These are phyloP conservation scores for Hirschioporus abietinus DNA, from an alignment of 768 basidiomycete genomes.

Conservation along the genomic window DNA sequence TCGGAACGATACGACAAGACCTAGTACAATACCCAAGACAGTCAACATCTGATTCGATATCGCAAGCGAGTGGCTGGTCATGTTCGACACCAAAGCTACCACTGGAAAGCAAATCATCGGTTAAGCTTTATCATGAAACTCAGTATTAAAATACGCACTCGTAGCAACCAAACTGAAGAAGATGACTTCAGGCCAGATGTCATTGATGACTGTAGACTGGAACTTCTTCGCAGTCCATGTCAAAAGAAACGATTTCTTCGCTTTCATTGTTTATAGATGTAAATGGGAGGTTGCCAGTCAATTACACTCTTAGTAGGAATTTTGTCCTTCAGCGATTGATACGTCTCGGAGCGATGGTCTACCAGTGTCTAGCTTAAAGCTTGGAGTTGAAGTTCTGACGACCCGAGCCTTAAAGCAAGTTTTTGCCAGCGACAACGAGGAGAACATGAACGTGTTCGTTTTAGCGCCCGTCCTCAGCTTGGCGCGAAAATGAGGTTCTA, in stretches of 20 bases:
- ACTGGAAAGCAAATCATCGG: conserved; percentile 29
- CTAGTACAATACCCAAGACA: conserved; percentile 69
- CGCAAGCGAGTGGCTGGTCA: conserved; percentile 42
- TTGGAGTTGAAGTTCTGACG: not conserved
- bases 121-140: not conserved
- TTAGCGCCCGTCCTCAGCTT: not conserved
- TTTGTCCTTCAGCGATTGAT: not conserved
- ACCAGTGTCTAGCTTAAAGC: not conserved
- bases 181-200: conserved; percentile 56
- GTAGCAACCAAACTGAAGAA: conserved; percentile 25
- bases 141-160: conserved; percentile 14
- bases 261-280: conserved; percentile 25
- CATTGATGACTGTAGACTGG: conserved; percentile 38
- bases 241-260: conserved; percentile 33
- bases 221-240: conserved; percentile 50
- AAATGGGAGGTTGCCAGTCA: not conserved
- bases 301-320: not conserved
- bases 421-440: not conserved
- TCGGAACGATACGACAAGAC: conserved; percentile 66
- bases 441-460: not conserved
- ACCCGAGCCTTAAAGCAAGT: not conserved
- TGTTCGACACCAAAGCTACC: conserved; percentile 49
- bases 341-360: not conserved
- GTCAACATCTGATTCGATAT: conserved; percentile 55
- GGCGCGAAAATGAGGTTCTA: not conserved